These are phyloP conservation scores for Pseudogymnoascus sp. DNA, from an alignment of 2,329 filamentous ascomycete species.

Conservation along the genomic window DNA sequence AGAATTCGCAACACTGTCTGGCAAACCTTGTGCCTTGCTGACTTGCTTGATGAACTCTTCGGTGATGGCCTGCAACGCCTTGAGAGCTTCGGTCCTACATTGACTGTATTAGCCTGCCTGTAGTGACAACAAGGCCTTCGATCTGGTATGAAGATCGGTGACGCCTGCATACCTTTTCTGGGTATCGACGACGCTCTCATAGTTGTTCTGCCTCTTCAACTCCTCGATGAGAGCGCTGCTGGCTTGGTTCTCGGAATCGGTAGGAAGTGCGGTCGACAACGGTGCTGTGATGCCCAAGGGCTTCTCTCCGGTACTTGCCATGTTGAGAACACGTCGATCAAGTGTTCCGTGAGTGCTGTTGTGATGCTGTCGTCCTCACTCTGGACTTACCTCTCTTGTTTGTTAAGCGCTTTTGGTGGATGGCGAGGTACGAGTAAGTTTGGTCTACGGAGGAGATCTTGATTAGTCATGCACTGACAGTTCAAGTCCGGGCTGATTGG, in stretches of 20 bases:
- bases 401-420: slow-evolving; percentile 2
- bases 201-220: slow-evolving; percentile 83
- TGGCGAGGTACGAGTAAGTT: slow-evolving; percentile 2
- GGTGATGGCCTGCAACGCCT: slow-evolving; percentile 69
- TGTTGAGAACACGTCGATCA: slow-evolving; percentile 14
- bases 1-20: slow-evolving; percentile 69
- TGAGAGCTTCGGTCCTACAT: slow-evolving; percentile 58
- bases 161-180: slow-evolving; percentile 58
- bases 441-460: neutral
- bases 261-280: slow-evolving; percentile 71
- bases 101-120: slow-evolving; percentile 15
- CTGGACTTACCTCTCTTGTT: neutral
- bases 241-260: slow-evolving; percentile 64
- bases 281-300: slow-evolving; percentile 68
- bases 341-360: neutral
- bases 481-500: neutral
- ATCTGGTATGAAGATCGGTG: neutral
- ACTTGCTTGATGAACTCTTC: slow-evolving; percentile 83
- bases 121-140: neutral
- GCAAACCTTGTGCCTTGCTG: slow-evolving; percentile 48
- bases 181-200: slow-evolving; percentile 76
- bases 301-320: slow-evolving; percentile 25
- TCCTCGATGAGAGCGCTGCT: slow-evolving; percentile 77
- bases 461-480: neutral
- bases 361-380: neutral